A percentile compares a stretch with the other conserved stretches of the same genome.
These are phyloP conservation scores for Catharanthus roseus DNA, from an alignment of 257 asterid species.

Conservation along the genomic window DNA sequence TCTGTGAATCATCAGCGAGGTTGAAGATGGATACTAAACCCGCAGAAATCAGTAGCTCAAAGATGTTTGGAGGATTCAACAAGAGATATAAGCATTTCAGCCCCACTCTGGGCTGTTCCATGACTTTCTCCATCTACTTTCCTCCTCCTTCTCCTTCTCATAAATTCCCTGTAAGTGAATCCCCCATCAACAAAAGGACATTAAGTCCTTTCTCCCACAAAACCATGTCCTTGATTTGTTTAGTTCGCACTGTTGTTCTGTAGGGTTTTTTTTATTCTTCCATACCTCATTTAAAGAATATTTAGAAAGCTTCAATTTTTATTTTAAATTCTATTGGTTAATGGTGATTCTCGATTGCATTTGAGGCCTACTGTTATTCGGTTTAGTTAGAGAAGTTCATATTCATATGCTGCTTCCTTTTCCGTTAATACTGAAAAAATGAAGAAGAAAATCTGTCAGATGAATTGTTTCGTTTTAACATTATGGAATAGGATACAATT, in stretches of 20 bases:
- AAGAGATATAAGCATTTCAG: conserved; percentile 89
- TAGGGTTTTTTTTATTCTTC: background rate
- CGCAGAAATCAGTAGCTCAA: conserved; percentile 72
- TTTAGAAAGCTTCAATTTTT: background rate
- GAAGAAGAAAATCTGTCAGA: background rate
- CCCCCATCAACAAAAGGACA: background rate
- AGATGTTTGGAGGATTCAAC: conserved; percentile 94
- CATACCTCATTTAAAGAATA: background rate
- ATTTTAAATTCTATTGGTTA: background rate
- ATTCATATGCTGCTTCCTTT: too few relatives aligned
- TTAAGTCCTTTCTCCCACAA: background rate
- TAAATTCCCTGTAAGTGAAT: conserved; percentile 60
- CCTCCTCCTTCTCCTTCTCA: conserved; percentile 74
- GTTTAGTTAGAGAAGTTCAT: too few relatives aligned
- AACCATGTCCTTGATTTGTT: background rate
- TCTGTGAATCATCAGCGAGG: conserved; percentile 14
- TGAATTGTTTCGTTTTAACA: too few relatives aligned
- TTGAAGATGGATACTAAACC: conserved; percentile 57
- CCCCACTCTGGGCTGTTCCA: conserved; percentile 73
- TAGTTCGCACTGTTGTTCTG: background rate
- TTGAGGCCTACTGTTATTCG: background rate
- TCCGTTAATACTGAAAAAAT: background rate
- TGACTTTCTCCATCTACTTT: conserved; percentile 85
- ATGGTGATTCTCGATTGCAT: background rate
- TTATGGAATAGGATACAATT: too few relatives aligned